A percentile compares a stretch with the other conserved stretches of the same genome.
Evolutionary conservation across 129 eudicot species (phyloP).

Genomic region (Flaveria ramosissima): DNA sequence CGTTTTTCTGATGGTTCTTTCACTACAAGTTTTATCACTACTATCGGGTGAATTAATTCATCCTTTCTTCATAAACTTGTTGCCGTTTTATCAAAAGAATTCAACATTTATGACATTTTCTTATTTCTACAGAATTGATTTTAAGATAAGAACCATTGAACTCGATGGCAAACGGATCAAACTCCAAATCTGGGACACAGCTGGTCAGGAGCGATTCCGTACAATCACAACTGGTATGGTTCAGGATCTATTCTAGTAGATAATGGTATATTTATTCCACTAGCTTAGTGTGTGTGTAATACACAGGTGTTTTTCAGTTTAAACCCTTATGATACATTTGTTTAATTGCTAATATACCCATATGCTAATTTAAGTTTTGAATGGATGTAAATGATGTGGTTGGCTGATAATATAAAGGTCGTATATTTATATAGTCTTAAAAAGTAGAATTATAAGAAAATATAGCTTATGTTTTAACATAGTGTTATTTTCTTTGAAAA

Average conservation of each 20-base stretch:
- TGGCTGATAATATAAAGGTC: background rate
- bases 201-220: constrained; percentile 83
- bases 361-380: background rate
- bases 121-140: constrained; percentile 55
- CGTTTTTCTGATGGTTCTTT: constrained; percentile 77
- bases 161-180: constrained; percentile 83
- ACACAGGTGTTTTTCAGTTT: background rate
- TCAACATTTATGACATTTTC: background rate
- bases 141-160: constrained; percentile 77
- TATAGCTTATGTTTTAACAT: background rate
- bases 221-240: constrained; percentile 72
- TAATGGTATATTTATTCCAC: background rate
- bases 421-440: background rate
- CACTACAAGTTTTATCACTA: constrained; percentile 74
- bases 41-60: constrained; percentile 49
- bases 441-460: background rate
- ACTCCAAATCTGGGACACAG: constrained; percentile 89
- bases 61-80: constrained; percentile 1
- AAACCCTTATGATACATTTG: background rate
- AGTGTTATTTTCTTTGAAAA: no score
- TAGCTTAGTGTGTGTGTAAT: background rate
- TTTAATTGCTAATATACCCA: background rate
- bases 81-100: background rate
- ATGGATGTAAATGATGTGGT: background rate
- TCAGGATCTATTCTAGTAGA: constrained; percentile 6